Conservation (phyloP, 1,284 basidiomycete species). For the Pseudozyma hubeiensis region DNA sequence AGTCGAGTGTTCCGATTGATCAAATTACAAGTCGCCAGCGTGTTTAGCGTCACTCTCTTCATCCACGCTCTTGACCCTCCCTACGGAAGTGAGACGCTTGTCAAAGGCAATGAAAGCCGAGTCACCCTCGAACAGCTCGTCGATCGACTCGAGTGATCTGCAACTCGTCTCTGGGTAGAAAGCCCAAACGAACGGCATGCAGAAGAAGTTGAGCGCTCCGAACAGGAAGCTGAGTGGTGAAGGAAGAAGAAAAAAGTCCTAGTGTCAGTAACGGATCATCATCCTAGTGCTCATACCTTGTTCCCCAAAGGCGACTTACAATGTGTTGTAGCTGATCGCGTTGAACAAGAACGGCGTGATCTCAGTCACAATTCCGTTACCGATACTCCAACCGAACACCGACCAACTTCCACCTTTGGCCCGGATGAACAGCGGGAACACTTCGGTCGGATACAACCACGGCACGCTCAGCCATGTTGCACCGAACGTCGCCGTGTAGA, state of each 20-base stretch:
- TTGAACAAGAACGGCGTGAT: slow-evolving; percentile 40
- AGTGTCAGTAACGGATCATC: neutral
- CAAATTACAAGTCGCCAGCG: neutral
- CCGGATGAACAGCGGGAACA: slow-evolving; percentile 33
- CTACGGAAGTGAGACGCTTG: slow-evolving; percentile 12
- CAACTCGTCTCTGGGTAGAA: slow-evolving; percentile 44
- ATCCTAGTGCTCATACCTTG: neutral
- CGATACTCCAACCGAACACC: slow-evolving; percentile 32
- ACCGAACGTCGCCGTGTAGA: slow-evolving; percentile 33
- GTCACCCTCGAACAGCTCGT: slow-evolving; percentile 32
- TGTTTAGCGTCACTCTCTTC: neutral
- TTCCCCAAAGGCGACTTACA: slow-evolving; percentile 17
- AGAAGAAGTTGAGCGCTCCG: slow-evolving; percentile 39
- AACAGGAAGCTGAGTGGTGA: slow-evolving; percentile 22
- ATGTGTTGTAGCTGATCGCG: slow-evolving; percentile 37
- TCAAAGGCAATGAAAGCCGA: slow-evolving; percentile 35
- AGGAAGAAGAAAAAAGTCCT: neutral
- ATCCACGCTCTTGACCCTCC: neutral
- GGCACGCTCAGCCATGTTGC: slow-evolving; percentile 17
- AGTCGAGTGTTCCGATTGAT: no score
- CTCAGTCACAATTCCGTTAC: slow-evolving; percentile 37
- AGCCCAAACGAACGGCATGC: slow-evolving; percentile 32
- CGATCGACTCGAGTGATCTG: slow-evolving; percentile 34
- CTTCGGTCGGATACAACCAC: slow-evolving; percentile 37
- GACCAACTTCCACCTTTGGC: slow-evolving; percentile 32